These are phyloP conservation scores for Colletotrichum zoysiae DNA, from an alignment of 2,329 filamentous ascomycete genomes.

Conservation along the genomic window DNA sequence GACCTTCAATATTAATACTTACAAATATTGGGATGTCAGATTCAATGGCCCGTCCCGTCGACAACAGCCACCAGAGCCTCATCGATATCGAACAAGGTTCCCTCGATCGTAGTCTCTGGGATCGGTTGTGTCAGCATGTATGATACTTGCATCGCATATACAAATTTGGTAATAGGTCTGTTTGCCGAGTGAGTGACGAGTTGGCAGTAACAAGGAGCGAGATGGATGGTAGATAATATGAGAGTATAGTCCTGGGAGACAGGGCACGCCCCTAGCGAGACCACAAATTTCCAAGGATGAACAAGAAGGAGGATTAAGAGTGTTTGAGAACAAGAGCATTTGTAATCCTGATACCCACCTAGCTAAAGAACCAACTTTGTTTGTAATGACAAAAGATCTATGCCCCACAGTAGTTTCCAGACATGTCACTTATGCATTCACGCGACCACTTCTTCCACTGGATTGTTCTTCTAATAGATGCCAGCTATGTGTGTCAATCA, in stretches of 20 bases:
- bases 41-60: background rate
- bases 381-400: background rate
- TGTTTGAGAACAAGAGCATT: background rate
- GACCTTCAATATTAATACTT: slow-evolving; percentile 6
- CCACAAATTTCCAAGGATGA: no score
- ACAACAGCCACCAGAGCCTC: slow-evolving; percentile 3
- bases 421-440: background rate
- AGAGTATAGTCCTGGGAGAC: no score
- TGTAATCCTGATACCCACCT: background rate
- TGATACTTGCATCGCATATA: background rate
- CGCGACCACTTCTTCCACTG: background rate
- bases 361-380: background rate
- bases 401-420: background rate
- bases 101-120: background rate
- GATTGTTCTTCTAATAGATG: no score
- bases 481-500: background rate
- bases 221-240: background rate
- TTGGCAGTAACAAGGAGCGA: background rate
- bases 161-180: rapidly evolving
- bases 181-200: background rate
- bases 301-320: background rate
- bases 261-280: background rate
- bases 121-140: background rate
- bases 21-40: background rate
- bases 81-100: background rate